phyloP scores from a whole-genome alignment of 495 filamentous ascomycete species.

The Aspergillus cavernicola region DNA sequence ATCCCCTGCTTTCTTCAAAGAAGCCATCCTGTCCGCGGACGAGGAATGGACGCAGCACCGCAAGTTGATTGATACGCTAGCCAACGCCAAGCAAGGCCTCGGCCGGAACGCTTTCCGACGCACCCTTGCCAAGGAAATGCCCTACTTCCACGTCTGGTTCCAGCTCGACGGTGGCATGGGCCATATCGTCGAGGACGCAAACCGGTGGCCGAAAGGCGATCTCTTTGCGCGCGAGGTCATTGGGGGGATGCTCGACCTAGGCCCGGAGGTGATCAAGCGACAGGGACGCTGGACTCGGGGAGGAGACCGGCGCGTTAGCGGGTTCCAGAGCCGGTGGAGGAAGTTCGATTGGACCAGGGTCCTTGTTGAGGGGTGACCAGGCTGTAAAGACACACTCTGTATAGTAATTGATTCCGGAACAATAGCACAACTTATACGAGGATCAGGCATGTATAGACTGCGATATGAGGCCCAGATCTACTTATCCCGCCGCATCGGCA shows the following conservation, averaged over 20 bases:
- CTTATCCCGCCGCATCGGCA: conserved; percentile 2
- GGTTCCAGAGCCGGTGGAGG: conserved; percentile 79
- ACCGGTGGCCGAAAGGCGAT: conserved; percentile 88
- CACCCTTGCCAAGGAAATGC: conserved; percentile 90
- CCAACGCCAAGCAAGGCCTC: conserved; percentile 61
- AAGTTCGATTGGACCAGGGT: conserved; percentile 96
- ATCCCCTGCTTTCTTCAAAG: conserved; percentile 91
- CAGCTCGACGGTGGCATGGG: conserved; percentile 86
- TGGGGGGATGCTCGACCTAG: conserved; percentile 88
- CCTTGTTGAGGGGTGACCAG: conserved; percentile 50
- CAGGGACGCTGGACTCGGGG: conserved; percentile 85
- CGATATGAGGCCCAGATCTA: background rate
- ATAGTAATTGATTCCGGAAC: background rate
- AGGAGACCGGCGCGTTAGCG: conserved; percentile 67
- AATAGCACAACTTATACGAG: background rate
- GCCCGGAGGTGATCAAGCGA: conserved; percentile 78
- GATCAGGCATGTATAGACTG: background rate
- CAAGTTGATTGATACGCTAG: conserved; percentile 86
- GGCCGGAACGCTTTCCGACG: conserved; percentile 81
- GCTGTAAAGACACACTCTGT: background rate
- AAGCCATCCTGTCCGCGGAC: conserved; percentile 83
- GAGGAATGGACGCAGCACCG: conserved; percentile 95
- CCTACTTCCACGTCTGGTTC: conserved; percentile 98
- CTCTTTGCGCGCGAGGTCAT: conserved; percentile 89
- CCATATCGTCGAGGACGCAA: conserved; percentile 85